These are phyloP conservation scores for Aspergillus sp. DNA, from an alignment of 2,329 filamentous ascomycete species.

Conservation along the genomic window DNA sequence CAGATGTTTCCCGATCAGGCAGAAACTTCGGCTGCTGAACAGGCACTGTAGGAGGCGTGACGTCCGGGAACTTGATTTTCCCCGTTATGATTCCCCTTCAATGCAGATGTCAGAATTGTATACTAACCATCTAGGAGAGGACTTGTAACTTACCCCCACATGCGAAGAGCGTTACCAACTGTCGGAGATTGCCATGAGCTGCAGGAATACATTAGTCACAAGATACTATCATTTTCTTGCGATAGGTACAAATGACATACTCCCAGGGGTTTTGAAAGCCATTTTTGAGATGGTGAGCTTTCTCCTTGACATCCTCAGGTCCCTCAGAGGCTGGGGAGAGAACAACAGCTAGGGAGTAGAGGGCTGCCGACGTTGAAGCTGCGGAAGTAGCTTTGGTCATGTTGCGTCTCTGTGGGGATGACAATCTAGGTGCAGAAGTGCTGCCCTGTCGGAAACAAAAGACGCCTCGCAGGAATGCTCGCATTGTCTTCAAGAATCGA, in stretches of 20 bases:
- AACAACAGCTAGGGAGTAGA: conserved; percentile 47
- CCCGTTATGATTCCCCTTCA: conserved; percentile 44
- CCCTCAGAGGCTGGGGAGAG: conserved; percentile 33
- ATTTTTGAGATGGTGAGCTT: conserved; percentile 42
- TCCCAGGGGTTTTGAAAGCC: conserved; percentile 51
- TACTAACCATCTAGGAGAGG: background rate
- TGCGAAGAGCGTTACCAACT: conserved; percentile 1
- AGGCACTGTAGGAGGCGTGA: conserved; percentile 65
- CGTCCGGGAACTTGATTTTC: conserved; percentile 59
- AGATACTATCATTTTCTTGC: background rate
- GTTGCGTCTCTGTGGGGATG: conserved; percentile 27
- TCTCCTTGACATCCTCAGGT: conserved; percentile 44
- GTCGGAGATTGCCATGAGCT: conserved; percentile 26
- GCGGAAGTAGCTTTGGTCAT: conserved; percentile 28
- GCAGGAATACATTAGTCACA: background rate
- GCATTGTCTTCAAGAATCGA: conserved; percentile 2
- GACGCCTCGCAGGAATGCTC: conserved; percentile 20
- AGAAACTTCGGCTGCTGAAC: conserved; percentile 70
- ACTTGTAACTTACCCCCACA: conserved; percentile 21
- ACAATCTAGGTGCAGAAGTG: conserved; percentile 12
- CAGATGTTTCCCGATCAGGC: conserved; percentile 56
- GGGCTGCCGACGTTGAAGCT: conserved; percentile 38
- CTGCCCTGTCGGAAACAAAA: conserved; percentile 25
- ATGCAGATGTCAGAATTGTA: background rate
- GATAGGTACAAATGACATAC: conserved; percentile 21